Evolutionary conservation across 192 early-diverging fungal species (phyloP).

Genomic region (Coemansia sp.): DNA sequence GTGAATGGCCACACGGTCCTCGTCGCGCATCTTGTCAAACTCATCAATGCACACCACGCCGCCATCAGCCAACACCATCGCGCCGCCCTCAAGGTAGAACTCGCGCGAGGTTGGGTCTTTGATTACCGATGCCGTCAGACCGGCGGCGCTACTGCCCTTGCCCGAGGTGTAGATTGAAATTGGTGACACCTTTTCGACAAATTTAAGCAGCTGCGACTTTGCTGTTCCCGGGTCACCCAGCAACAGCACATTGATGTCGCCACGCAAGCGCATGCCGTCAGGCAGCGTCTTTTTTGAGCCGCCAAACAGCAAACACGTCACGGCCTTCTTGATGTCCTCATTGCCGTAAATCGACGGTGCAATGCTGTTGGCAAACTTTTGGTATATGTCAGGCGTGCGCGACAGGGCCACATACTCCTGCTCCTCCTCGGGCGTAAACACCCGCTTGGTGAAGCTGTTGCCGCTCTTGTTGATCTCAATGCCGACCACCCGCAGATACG

Average conservation of each 20-base stretch:
- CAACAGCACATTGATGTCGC: conserved; percentile 96
- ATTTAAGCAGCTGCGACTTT: conserved; percentile 97
- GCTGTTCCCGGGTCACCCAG: conserved; percentile 99
- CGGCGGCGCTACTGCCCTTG: conserved; percentile 97
- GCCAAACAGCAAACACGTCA: conserved; percentile 91
- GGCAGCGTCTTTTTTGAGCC: conserved; percentile 95
- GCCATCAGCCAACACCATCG: conserved; percentile 98
- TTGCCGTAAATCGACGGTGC: conserved; percentile 97
- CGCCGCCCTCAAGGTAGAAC: conserved; percentile 97
- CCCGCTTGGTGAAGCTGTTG: conserved; percentile 60
- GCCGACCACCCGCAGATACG: conserved; percentile 93
- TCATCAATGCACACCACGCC: conserved; percentile 99
- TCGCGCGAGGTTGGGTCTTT: conserved; percentile 89
- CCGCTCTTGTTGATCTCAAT: conserved; percentile 79
- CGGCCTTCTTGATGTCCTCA: conserved; percentile 96
- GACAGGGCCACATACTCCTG: conserved; percentile 89
- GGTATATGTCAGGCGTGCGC: conserved; percentile 82
- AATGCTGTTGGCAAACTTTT: conserved; percentile 88
- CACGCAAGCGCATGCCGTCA: conserved; percentile 95
- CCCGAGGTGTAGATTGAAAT: conserved; percentile 99
- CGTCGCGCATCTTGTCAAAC: conserved; percentile 99
- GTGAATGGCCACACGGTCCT: conserved; percentile 99
- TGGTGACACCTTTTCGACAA: conserved; percentile 96
- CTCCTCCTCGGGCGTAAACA: conserved; percentile 91
- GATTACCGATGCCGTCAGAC: conserved; percentile 97